A percentile compares a stretch with the other conserved stretches of the same genome.
Conservation (phyloP, 352 stramenopile genomes). For the Lagenidium giganteum region DNA sequence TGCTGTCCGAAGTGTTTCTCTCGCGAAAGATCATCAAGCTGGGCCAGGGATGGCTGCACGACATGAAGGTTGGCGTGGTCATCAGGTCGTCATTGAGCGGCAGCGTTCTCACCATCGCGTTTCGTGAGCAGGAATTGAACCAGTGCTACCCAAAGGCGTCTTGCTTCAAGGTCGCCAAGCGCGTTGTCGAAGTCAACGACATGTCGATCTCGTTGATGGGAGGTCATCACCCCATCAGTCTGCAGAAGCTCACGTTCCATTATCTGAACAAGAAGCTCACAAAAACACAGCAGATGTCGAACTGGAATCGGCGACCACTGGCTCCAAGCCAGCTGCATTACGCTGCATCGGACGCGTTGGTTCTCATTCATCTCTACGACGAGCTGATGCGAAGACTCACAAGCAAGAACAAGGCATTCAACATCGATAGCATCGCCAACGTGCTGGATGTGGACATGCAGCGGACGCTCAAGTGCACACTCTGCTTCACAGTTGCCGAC, state of each 20-base stretch:
- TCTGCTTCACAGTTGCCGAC: constrained; percentile 47
- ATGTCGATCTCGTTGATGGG: constrained; percentile 48
- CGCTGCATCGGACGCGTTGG: constrained; percentile 61
- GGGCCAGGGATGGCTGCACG: constrained; percentile 54
- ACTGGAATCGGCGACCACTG: constrained; percentile 68
- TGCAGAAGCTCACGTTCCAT: constrained; percentile 75
- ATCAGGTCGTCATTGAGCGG: too few relatives aligned
- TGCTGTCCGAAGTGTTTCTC: constrained; percentile 49
- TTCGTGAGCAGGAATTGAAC: constrained; percentile 29
- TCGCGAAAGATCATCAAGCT: constrained; percentile 66
- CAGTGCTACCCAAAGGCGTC: constrained; percentile 56
- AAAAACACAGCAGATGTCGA: constrained; percentile 78
- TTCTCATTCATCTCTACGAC: constrained; percentile 70
- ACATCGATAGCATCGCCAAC: constrained; percentile 40
- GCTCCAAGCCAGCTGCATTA: constrained; percentile 56
- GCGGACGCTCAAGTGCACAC: constrained; percentile 34
- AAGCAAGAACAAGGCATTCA: constrained; percentile 24
- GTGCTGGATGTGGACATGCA: constrained; percentile 57
- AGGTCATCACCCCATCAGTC: constrained; percentile 49
- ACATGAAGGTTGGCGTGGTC: constrained; percentile 64
- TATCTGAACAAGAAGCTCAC: constrained; percentile 63
- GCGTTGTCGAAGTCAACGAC: constrained; percentile 73
- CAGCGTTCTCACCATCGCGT: neutral
- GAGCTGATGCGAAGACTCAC: constrained; percentile 35
- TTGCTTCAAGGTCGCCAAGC: constrained; percentile 64